Conservation (phyloP, 495 filamentous ascomycete species). For the Xylaria intraflava region DNA sequence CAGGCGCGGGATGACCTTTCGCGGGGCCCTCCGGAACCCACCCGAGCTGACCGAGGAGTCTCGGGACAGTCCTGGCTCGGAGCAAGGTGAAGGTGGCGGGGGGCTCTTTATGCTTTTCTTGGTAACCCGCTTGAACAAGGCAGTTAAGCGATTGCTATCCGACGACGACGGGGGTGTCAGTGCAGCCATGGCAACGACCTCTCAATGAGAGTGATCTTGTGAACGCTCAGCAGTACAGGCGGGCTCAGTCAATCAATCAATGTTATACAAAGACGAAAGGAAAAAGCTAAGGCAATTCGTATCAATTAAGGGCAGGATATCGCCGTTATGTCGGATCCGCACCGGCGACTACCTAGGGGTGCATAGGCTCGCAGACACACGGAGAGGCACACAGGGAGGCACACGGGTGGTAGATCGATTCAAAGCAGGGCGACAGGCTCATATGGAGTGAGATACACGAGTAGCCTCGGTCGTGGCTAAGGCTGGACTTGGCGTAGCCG, state of each 20-base stretch:
- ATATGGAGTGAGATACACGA: background rate
- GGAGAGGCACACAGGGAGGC: background rate
- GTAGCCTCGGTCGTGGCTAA: background rate
- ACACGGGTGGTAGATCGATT: background rate
- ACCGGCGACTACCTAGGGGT: background rate
- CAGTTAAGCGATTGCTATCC: conserved; percentile 21
- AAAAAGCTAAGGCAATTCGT: background rate
- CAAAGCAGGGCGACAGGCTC: conserved; percentile 1
- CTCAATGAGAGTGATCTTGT: background rate
- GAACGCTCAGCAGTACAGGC: background rate
- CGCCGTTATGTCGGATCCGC: conserved; percentile 1
- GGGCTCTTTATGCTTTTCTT: conserved; percentile 20
- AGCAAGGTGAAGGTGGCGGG: conserved; percentile 12
- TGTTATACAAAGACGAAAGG: conserved; percentile 6
- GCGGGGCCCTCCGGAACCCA: conserved; percentile 51
- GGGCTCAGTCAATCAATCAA: background rate
- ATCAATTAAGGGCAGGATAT: background rate
- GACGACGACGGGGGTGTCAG: conserved; percentile 11
- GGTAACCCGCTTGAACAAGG: conserved; percentile 28
- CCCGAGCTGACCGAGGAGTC: conserved; percentile 32
- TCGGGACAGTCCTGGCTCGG: conserved; percentile 22
- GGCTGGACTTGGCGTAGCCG: conserved; percentile 5
- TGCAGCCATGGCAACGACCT: conserved; percentile 4
- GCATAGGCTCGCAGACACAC: conserved; percentile 1
- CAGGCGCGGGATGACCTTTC: conserved; percentile 71